Base-by-base conservation (phyloP, 352 stramenopile species). In the Phytopythium mirpurense region DNA sequence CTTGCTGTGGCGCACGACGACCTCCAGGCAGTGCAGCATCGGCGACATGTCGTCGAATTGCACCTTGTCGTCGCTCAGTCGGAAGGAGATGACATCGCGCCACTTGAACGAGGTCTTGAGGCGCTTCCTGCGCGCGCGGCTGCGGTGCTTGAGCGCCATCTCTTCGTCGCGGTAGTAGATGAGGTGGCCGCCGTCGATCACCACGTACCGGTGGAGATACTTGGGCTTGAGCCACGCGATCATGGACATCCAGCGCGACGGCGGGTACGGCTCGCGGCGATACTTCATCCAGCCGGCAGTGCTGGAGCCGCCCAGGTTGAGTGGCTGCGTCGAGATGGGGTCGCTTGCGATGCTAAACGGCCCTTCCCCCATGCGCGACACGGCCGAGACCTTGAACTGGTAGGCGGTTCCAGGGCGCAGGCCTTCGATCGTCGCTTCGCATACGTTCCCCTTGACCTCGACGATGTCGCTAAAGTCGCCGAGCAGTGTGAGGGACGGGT, bases 261-360 rank as follows among this genome's bases (percentile, higher is more conserved):
- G 52, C 14, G 76, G 66, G 14, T 88, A 68, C 16, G 75, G 71
- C 46, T 91, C 74, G 27, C 82, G 74, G 16, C 73, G 78, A 62
- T 90, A 89, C 49, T 92, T 92, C 82, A 95, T 90, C 84, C 84
- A 95, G 0, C 82, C 83, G 40, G 82, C 82, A 3, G 80, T 95
- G 35, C 74, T 92, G 0, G 64, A 72, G 4, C 83, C 82, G 52
- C 88, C 74, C 26, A 91, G 66, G 37, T 93, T 92, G 27, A 95
- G 53, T 29, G 83, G 52, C 48, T 84, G 80, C 14, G 81, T 95
- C 21, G 72, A 58, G 24, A 85, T 83, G 1, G 79, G 79, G 18
- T 90, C 79, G 42, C 78, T 92, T 1, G 82, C 69, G 3, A 70
- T 48, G 55, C 81, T 93, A 34, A 93, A 93, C 5, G 85, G 83